These are phyloP conservation scores for Ajuga chamaepitys DNA, from an alignment of 257 asterid genomes.

Conservation along the genomic window DNA sequence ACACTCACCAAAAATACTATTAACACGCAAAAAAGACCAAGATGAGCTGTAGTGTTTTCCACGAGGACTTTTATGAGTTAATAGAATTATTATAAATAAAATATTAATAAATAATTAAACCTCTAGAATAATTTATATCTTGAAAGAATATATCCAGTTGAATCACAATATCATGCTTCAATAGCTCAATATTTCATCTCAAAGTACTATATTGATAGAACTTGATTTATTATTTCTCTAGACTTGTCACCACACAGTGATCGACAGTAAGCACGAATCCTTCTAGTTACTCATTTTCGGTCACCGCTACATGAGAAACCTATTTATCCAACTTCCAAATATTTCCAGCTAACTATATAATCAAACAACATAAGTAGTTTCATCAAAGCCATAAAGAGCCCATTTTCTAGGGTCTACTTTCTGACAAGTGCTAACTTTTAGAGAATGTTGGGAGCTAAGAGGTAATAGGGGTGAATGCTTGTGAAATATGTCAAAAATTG, in stretches of 20 bases:
- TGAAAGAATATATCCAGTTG: neutral
- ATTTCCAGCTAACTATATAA: neutral
- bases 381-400: neutral
- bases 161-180: neutral
- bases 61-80: neutral
- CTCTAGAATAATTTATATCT: neutral
- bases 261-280: neutral
- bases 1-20: neutral
- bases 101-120: neutral
- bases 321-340: neutral
- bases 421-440: neutral
- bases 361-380: neutral
- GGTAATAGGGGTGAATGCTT: neutral
- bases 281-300: neutral
- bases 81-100: neutral
- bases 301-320: neutral
- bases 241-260: neutral
- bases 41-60: conserved; percentile 3
- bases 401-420: neutral
- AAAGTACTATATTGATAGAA: neutral
- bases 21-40: neutral
- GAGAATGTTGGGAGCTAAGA: neutral
- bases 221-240: neutral
- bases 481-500: neutral
- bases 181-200: neutral